Evolutionary conservation across 345 rosid genomes (phyloP), one percentile per base, ranked within the genome.

Genomic region (Mangifera indica): DNA sequence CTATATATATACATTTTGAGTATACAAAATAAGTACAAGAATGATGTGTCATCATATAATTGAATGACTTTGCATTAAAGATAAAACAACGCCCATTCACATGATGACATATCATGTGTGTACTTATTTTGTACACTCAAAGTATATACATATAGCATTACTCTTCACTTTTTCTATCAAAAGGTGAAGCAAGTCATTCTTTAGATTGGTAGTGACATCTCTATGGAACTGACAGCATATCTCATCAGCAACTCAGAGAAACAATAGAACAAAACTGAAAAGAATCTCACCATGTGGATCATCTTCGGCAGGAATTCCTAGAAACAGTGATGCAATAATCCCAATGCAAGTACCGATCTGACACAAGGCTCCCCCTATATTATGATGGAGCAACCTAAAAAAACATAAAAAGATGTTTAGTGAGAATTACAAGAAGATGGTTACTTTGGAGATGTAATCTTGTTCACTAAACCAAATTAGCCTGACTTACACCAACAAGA

Each of bases 341-440:
- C 94, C 92, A 71, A 86, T 84, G 85, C 94, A 89, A 17, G 94
- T 89, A 74, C 91, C 93, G 61, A 86, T 79, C 62, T 86, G 90
- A 78, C 84, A 82, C 52, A 85, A 64, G 69, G 90, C 80, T 71
- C 92, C 94, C 97, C 77, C 91, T 84, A 74, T 85, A 91, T 60
- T 83, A 87, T 42, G 94, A 87, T 49, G 94, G 90, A 72, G 97
- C 84, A 80, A 91, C 90, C 94, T 91, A 73, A 8, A 81, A 48
- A 51, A 71, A 69, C 45, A 73, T 15, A 46, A 49, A 49, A 13
- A 49, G 53, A 37, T 6, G 42, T 37, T 37, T 37, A 37, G 42
- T 7, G 4, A 56, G 26, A 71, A 54, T 24, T 64, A 69, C 62
- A 70, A 40, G 14, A 21, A 29, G 55, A 65, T 37, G 57, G 10